Conservation (phyloP, 805 yeast genomes). For the Jamesozyma gamospora region DNA sequence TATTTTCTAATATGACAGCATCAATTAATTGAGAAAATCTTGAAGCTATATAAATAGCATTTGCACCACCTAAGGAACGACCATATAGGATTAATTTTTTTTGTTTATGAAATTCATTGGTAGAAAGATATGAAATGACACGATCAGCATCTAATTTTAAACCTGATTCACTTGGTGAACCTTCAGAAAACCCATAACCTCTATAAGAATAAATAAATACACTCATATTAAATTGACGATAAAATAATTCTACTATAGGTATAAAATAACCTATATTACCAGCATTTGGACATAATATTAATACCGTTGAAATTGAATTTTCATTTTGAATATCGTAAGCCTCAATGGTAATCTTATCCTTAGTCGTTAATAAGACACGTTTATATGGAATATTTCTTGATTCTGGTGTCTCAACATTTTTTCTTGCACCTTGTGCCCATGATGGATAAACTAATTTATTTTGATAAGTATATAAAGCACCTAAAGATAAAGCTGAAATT, state of each 20-base stretch:
- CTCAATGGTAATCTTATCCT: slow-evolving; percentile 60
- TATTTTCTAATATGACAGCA: slow-evolving; percentile 75
- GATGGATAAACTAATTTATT: slow-evolving; percentile 73
- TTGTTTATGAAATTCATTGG: slow-evolving; percentile 42
- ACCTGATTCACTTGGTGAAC: slow-evolving; percentile 67
- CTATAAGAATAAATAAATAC: slow-evolving; percentile 81
- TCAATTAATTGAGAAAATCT: slow-evolving; percentile 40
- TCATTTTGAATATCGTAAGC: slow-evolving; percentile 38
- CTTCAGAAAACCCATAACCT: slow-evolving; percentile 81
- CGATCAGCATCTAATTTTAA: slow-evolving; percentile 74
- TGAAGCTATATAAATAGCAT: slow-evolving; percentile 71
- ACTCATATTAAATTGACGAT: slow-evolving; percentile 52
- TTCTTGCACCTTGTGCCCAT: slow-evolving; percentile 62
- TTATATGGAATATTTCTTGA: slow-evolving; percentile 57
- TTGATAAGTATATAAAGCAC: slow-evolving; percentile 54
- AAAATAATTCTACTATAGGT: slow-evolving; percentile 68
- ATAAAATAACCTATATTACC: slow-evolving; percentile 90
- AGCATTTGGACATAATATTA: slow-evolving; percentile 84
- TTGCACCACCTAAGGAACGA: slow-evolving; percentile 92
- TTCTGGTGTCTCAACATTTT: slow-evolving; percentile 66
- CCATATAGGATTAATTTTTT: slow-evolving; percentile 63
- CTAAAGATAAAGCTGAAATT: slow-evolving; percentile 35
- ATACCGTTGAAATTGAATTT: slow-evolving; percentile 47
- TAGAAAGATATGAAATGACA: slow-evolving; percentile 46
- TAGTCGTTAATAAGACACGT: slow-evolving; percentile 47